These are phyloP conservation scores for Metrosideros polymorpha DNA, from an alignment of 441 rosid genomes.

Conservation along the genomic window DNA sequence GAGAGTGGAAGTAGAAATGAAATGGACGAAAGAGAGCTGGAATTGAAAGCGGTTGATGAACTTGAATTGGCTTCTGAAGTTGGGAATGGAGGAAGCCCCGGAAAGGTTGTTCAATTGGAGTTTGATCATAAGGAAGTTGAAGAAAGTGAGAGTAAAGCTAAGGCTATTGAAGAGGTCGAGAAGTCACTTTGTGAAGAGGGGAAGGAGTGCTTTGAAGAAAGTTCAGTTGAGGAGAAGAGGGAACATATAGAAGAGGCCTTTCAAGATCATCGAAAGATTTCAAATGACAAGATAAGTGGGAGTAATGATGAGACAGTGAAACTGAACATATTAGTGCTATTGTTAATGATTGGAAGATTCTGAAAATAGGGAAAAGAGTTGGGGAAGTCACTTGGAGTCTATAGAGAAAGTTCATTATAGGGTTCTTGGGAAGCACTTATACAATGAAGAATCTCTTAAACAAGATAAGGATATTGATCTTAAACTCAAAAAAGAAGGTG, in stretches of 20 bases:
- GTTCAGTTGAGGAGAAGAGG: constrained; percentile 14
- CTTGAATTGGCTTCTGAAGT: no score
- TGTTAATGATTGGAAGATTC: not conserved
- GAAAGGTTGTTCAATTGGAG: not conserved
- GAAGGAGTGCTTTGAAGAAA: constrained; percentile 8
- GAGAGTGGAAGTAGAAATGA: no score
- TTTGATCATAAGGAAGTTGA: constrained; percentile 13
- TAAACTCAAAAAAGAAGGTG: constrained; percentile 29
- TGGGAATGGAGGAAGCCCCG: no score
- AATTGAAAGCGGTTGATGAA: no score
- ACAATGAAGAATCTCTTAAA: constrained; percentile 19
- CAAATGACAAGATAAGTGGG: constrained; percentile 5
- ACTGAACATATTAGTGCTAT: constrained; percentile 18
- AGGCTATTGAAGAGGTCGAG: not conserved
- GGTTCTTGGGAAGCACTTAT: constrained; percentile 11
- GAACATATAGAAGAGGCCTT: constrained; percentile 19
- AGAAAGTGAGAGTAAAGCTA: constrained; percentile 7
- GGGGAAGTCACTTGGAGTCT: no score
- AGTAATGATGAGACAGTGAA: constrained; percentile 19
- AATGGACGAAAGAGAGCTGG: no score
- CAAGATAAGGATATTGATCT: constrained; percentile 29
- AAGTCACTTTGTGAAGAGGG: not conserved
- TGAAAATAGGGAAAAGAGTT: no score
- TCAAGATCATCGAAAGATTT: constrained; percentile 15
- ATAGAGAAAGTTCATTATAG: constrained; percentile 12